Base-by-base conservation (phyloP, 2,329 filamentous ascomycete genomes). In the Nothophoma quercina region DNA sequence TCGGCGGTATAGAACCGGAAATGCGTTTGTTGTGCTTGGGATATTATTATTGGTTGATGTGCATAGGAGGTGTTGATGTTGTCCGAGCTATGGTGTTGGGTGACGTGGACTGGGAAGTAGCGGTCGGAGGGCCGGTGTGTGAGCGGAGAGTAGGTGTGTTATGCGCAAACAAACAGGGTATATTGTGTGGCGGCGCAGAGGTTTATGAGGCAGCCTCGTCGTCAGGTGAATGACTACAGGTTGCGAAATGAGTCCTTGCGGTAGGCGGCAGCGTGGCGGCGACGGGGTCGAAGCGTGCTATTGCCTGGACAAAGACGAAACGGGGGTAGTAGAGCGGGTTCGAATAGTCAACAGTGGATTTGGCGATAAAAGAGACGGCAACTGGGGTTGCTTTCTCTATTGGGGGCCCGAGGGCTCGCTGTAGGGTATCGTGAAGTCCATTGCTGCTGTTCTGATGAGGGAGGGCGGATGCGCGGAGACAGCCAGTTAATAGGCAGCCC, bases 341-440 rank as follows among this genome's bases (percentile, higher is more conserved):
- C 32, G 47, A 51, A 57, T 25, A 58, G 60, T 50, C 44, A 57
- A 50, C 56, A 55, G 50, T 44, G 53, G 52, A 33, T 28, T 36
- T 44, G 46, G 57, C 60, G 57, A 60, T 64, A 57, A 45, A 41
- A 63, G 44, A 60, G 62, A 60, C 45, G 50, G 50, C 50, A 50
- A 52, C 43, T 33, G 39, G 55, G 51, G 54, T 55, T 55, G 53
- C 55, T 47, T 52, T 51, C 58, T 63, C 62, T 64, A 71, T 64
- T 63, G 66, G 47, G 65, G 66, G 68, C 66, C 65, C 58, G 55
- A 61, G 64, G 64, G 64, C 67, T 65, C 63, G 63, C 57, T 59
- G 46, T 57, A 57, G 51, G 68, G 59, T 62, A 65, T 71, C 55
- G 67, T 68, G 60, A 65, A 63, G 60, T 68, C 61, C 69, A 72